Evolutionary conservation across 495 filamentous ascomycete species (phyloP).

Genomic region (Lasiosphaeriaceae sp.): DNA sequence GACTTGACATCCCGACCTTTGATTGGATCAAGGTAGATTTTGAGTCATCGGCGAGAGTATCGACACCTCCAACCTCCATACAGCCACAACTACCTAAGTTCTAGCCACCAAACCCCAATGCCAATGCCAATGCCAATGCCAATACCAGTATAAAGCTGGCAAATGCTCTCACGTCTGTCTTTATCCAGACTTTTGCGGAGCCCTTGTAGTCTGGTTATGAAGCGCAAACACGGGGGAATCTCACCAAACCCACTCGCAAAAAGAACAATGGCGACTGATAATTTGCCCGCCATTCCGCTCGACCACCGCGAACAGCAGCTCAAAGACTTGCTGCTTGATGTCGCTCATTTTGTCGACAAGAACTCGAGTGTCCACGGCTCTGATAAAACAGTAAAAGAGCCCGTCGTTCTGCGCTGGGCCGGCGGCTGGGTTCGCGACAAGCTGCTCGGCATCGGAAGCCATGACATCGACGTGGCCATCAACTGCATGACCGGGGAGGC

Average conservation of each 20-base stretch:
- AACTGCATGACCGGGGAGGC: conserved; percentile 89
- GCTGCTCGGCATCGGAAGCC: conserved; percentile 71
- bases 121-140: background rate
- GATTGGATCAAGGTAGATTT: background rate
- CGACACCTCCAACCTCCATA: background rate
- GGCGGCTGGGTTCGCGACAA: conserved; percentile 99
- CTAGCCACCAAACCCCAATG: background rate
- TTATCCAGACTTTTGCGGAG: background rate
- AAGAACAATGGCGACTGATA: background rate
- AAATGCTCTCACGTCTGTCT: background rate
- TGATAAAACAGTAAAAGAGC: conserved; percentile 29
- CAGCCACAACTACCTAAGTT: too few species aligned
- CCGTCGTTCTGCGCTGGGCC: conserved; percentile 76
- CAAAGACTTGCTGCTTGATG: conserved; percentile 69
- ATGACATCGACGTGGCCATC: conserved; percentile 95
- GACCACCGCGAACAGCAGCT: conserved; percentile 64
- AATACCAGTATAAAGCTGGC: background rate
- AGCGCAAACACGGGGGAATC: background rate
- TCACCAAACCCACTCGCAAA: background rate
- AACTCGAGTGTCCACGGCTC: background rate
- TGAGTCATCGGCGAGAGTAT: background rate
- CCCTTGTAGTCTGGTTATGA: background rate
- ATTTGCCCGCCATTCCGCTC: conserved; percentile 35
- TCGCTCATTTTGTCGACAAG: conserved; percentile 60
- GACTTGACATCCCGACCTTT: too few species aligned